Evolutionary conservation across 1,139 yeast genomes (phyloP), one percentile per base, ranked within the genome.

Genomic region (Yamadazyma buinensis): DNA sequence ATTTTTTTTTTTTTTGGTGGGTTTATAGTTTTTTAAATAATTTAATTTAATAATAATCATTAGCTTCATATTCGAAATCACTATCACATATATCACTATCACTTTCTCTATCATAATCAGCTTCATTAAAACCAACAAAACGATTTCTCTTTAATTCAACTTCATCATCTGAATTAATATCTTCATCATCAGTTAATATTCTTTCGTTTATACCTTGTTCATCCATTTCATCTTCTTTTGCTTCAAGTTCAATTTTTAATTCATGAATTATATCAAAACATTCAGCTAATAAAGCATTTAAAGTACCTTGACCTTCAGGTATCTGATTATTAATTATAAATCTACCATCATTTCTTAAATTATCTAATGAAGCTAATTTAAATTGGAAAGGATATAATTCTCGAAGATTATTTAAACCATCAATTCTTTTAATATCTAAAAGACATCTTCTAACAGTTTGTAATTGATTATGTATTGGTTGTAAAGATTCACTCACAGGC

Each of bases 231-330:
- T 71, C 75, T 42, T 75, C 77, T 44, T 65, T 68, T 38, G 85
- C 95, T 52, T 87, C 94, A 41, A 87, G 75, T 52, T 90, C 97
- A 23, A 86, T 83, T 53, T 87, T 84, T 52, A 92, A 68, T 60
- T 92, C 98, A 55, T 92, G 90, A 36, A 86, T 71, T 38, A 90
- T 83, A 58, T 92, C 98, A 55, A 87, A 92, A 58, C 97, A 90
- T 57, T 90, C 97, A 2, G 95, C 94, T 33, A 92, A 67, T 42
- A 92, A 63, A 1, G 96, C 95, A 56, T 82, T 88, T 42, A 92
- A 69, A 26, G 95, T 81, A 9, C 96, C 97, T 60, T 92, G 98
- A 11, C 98, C 98, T 58, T 92, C 97, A 7, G 98, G 98, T 26
- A 90, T 82, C 44, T 85, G 84, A 35, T 80, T 85, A 43, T 86